These are phyloP conservation scores for Rhododendron mucronatum DNA, from an alignment of 148 eudicot genomes.

Conservation along the genomic window DNA sequence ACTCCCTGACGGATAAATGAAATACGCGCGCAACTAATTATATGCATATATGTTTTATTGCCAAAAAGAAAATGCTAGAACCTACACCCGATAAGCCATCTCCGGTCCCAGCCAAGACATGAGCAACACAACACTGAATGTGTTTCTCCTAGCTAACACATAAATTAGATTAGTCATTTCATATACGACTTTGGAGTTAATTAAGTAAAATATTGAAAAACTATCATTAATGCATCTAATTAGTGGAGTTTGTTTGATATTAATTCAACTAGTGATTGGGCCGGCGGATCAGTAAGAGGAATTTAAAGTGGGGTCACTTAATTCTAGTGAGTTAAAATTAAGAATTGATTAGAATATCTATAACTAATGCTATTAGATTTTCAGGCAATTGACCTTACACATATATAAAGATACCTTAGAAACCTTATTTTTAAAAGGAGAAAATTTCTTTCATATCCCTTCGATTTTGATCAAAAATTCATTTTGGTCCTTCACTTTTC, in stretches of 20 bases:
- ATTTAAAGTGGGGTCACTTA: neutral
- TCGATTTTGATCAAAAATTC: no score
- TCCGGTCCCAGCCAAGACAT: neutral
- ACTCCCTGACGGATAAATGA: no score
- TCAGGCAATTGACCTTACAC: neutral
- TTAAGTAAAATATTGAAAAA: neutral
- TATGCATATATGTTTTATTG: neutral
- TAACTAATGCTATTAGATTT: no score
- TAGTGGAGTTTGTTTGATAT: neutral
- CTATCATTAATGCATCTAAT: neutral
- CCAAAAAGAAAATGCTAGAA: neutral
- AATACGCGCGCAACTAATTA: no score
- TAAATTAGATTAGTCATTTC: neutral
- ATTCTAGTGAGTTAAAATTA: neutral
- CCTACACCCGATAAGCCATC: neutral
- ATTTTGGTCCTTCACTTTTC: no score
- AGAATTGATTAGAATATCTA: neutral
- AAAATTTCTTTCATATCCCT: no score
- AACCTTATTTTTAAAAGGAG: no score
- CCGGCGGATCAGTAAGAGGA: neutral
- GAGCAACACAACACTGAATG: neutral
- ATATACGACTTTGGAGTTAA: neutral
- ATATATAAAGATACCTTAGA: neutral
- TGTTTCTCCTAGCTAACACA: neutral
- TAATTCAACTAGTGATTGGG: neutral